Percentiles rank a stretch among this genome's conserved stretches.
These are phyloP conservation scores for Scedosporium boydii DNA, from an alignment of 2,329 filamentous ascomycete species.

Conservation along the genomic window DNA sequence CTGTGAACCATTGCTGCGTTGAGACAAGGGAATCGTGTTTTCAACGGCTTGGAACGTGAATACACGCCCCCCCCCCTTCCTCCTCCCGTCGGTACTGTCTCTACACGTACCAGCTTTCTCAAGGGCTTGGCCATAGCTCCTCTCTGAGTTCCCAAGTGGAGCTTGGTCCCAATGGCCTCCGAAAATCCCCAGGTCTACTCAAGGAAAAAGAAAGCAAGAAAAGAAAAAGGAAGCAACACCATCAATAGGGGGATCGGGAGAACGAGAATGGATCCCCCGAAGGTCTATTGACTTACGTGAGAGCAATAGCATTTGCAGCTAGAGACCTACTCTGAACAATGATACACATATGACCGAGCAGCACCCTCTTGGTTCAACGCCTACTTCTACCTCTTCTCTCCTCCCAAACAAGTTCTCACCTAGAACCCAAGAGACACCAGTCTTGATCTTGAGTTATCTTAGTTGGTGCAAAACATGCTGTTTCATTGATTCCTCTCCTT, in stretches of 20 bases:
- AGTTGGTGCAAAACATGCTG: neutral
- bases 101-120: neutral
- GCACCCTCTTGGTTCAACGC: neutral
- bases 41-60: neutral
- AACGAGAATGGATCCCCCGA: neutral
- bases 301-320: neutral
- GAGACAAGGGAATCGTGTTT: neutral
- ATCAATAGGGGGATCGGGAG: neutral
- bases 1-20: neutral
- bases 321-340: neutral
- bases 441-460: neutral
- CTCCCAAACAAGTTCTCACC: neutral
- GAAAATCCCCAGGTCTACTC: neutral
- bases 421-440: neutral
- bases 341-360: neutral
- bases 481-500: conserved; percentile 2
- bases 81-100: neutral
- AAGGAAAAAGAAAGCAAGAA: neutral
- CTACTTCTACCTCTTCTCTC: neutral
- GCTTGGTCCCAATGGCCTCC: neutral
- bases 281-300: neutral
- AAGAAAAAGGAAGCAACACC: neutral
- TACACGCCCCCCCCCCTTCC: neutral
- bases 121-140: neutral
- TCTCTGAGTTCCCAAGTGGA: neutral